Evolutionary conservation across 2,329 filamentous ascomycete species (phyloP), one percentile per base, ranked within the genome.

Genomic region (Metarhizium guizhouense): DNA sequence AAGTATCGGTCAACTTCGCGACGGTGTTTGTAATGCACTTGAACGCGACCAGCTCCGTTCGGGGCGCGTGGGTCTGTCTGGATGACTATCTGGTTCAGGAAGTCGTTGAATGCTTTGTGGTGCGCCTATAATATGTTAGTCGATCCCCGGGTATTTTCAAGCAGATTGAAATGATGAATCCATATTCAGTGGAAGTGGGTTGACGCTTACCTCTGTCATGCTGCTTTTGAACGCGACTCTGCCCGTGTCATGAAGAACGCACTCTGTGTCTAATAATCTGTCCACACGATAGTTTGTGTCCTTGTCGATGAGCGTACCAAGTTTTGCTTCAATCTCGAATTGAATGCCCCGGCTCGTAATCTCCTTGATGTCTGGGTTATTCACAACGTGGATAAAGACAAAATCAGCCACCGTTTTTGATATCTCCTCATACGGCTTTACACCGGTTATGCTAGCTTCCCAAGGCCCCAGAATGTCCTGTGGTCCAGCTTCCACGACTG

Each of bases 291-390:
- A 77, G 56, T 86, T 82, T 6, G 83, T 88, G 58, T 86, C 81
- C 65, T 83, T 84, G 68, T 90, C 85, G 56, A 93, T 82, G 14
- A 97, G 78, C 30, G 84, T 86, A 18, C 94, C 94, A 51, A 97
- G 77, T 70, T 97, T 97, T 10, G 91, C 94, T 73, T 99, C 94
- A 54, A 99, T 88, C 71, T 99, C 94, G 54, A 96, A 85, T 58
- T 90, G 81, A 14, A 91, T 86, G 6, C 83, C 84, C 16, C 81
- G 78, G 53, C 80, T 80, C 16, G 75, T 71, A 20, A 87, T 80
- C 61, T 87, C 83, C 36, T 79, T 79, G 42, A 85, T 77, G 60
- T 88, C 83, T n/a, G 80, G 76, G 58, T 84, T 83, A 53, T 79
- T 75, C 6, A 94, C 78, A 18, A 94, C 85, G 55, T 87, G 78